Evolutionary conservation across 164 flowering plant species (phyloP), one percentile per base, ranked within the genome.

Genomic region (Stephania cephalantha): DNA sequence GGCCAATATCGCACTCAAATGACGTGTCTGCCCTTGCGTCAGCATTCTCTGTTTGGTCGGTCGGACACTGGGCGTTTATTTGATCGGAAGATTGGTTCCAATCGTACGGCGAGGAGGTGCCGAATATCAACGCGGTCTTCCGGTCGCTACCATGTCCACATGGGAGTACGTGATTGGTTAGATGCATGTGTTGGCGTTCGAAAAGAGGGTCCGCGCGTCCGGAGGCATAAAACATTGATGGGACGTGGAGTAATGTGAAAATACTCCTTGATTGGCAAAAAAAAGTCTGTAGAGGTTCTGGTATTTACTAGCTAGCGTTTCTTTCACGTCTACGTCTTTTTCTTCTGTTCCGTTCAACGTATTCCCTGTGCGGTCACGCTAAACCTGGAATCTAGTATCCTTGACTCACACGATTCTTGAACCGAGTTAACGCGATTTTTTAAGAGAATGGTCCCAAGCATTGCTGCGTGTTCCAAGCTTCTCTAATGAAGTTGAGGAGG

Each of bases 101-200:
- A 74, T 67, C 76, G 4, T 6, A 74, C 71, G 76, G 76, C 29
- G 25, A 74, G 11, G 76, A 68, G 44, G 29, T 66, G 66, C 50
- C 70, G 35, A 10, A n/a, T 30, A 58, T 65, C 76, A 45, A 45
- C 13, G 9, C 17, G 4, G 63, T 45, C 76, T 67, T 74, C 67
- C 71, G 71, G 71, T 69, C 31, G 42, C 8, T 9, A 46, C 68
- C 29, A 1, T 61, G 9, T 48, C 22, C 18, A 68, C 20, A 31
- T 42, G 69, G 68, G 31, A 61, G 7, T 18, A 1, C 29, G 7
- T 73, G 69, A 45, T 63, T 73, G 75, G 73, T 1, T 50, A 50
- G 1, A 5, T 6, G 68, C 29, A 20, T 30, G 25, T 50, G 46
- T 17, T 70, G 10, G 50, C 10, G 55, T 46, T 25, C 18, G 4